Evolutionary conservation across 2,329 filamentous ascomycete genomes (phyloP).

Genomic region (Penicillium sp.): DNA sequence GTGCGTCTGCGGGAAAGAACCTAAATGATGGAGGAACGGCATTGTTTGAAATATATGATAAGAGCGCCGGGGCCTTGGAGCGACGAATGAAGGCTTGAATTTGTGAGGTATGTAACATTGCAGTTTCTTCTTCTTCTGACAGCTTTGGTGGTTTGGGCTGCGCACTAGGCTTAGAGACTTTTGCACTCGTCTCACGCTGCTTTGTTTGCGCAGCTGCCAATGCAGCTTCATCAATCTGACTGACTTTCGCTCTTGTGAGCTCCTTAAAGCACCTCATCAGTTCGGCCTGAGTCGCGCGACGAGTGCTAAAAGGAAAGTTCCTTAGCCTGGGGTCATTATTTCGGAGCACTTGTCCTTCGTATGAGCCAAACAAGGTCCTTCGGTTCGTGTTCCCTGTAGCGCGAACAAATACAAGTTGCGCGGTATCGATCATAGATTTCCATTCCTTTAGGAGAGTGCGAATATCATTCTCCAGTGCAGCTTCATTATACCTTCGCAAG

Average conservation of each 20-base stretch:
- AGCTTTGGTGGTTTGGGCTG: slow-evolving; percentile 54
- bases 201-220: slow-evolving; percentile 50
- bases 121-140: slow-evolving; percentile 78
- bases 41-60: slow-evolving; percentile 80
- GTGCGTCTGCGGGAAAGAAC: slow-evolving; percentile 65
- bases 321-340: slow-evolving; percentile 76
- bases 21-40: slow-evolving; percentile 65
- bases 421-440: slow-evolving; percentile 78
- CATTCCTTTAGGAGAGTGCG: slow-evolving; percentile 76
- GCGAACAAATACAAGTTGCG: slow-evolving; percentile 81
- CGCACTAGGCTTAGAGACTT: slow-evolving; percentile 26
- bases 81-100: slow-evolving; percentile 82
- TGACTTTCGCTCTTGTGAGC: slow-evolving; percentile 82
- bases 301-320: slow-evolving; percentile 89
- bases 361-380: slow-evolving; percentile 82
- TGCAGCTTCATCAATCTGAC: slow-evolving; percentile 67
- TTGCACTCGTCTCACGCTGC: slow-evolving; percentile 35
- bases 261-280: slow-evolving; percentile 94
- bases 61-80: slow-evolving; percentile 80
- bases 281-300: slow-evolving; percentile 86
- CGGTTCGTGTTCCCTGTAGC: slow-evolving; percentile 85
- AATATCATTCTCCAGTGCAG: slow-evolving; percentile 83
- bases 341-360: slow-evolving; percentile 79
- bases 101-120: slow-evolving; percentile 79
- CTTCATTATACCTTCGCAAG: slow-evolving; percentile 89